These are phyloP conservation scores for Berkeleyomyces basicola DNA, from an alignment of 2,329 filamentous ascomycete genomes.

Conservation along the genomic window DNA sequence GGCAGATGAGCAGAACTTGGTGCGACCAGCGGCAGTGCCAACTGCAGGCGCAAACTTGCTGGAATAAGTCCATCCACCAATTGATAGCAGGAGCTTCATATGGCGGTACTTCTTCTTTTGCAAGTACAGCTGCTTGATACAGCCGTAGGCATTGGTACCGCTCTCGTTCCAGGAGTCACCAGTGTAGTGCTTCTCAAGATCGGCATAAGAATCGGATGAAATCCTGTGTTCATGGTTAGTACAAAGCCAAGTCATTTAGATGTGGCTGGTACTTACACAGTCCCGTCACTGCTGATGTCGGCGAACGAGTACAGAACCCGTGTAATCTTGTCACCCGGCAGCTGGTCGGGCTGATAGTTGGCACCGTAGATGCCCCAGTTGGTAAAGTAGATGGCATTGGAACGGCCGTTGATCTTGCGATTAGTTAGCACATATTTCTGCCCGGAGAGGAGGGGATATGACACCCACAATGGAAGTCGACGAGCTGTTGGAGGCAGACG, in stretches of 20 bases:
- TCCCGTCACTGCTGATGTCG: slow-evolving; percentile 15
- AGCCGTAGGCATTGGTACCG: slow-evolving; percentile 56
- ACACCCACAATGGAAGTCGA: not conserved
- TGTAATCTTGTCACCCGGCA: slow-evolving; percentile 51
- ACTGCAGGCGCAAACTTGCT: slow-evolving; percentile 49
- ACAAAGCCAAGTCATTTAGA: slow-evolving; percentile 11
- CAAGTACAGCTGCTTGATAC: slow-evolving; percentile 58
- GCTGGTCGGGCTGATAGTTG: slow-evolving; percentile 51
- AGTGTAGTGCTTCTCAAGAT: slow-evolving; percentile 51
- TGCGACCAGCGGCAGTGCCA: slow-evolving; percentile 42
- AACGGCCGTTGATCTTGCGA: not conserved
- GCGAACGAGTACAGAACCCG: slow-evolving; percentile 46
- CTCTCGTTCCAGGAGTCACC: slow-evolving; percentile 41
- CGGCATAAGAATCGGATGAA: slow-evolving; percentile 46
- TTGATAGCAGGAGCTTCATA: slow-evolving; percentile 62
- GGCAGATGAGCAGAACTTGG: slow-evolving; percentile 49
- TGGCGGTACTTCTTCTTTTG: slow-evolving; percentile 62
- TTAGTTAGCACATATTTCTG: not conserved
- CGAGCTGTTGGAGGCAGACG: not conserved
- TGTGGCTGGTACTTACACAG: slow-evolving; percentile 16
- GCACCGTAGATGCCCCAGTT: slow-evolving; percentile 53
- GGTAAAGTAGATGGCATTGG: slow-evolving; percentile 35
- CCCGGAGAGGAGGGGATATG: not conserved
- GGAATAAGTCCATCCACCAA: slow-evolving; percentile 69
- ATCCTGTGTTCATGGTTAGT: slow-evolving; percentile 17